Conservation (phyloP, 169 alveolate species). For the Plasmodium vivax region DNA sequence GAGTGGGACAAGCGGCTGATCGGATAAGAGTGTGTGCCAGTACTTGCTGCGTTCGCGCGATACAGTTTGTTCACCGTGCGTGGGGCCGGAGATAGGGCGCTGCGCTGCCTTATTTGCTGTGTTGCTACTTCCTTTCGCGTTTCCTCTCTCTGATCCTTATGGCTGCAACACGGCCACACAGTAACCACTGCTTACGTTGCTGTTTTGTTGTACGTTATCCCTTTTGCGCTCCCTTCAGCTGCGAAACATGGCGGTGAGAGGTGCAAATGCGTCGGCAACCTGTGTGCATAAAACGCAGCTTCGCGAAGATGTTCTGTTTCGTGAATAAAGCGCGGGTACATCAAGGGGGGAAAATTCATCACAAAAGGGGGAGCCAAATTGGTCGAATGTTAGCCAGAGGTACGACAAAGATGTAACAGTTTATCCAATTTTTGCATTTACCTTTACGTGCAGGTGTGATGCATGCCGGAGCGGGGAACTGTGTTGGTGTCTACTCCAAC, state of each 20-base stretch:
- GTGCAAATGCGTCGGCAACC: neutral
- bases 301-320: neutral
- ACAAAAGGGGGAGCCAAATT: neutral
- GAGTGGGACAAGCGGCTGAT: neutral
- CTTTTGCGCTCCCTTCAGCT: neutral
- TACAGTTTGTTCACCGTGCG: neutral
- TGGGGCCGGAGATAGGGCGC: neutral
- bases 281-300: neutral
- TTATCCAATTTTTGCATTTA: neutral
- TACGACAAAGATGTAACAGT: neutral
- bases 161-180: neutral
- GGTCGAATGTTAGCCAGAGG: neutral
- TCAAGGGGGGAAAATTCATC: neutral
- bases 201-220: neutral
- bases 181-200: neutral
- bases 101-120: neutral
- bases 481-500: neutral
- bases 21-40: neutral
- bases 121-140: neutral
- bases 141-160: neutral
- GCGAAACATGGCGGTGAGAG: neutral
- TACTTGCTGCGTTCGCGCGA: neutral
- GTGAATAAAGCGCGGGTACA: neutral
- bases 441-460: neutral
- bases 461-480: neutral